Conservation (phyloP, 306 rosid species). For the Rosa chinensis region DNA sequence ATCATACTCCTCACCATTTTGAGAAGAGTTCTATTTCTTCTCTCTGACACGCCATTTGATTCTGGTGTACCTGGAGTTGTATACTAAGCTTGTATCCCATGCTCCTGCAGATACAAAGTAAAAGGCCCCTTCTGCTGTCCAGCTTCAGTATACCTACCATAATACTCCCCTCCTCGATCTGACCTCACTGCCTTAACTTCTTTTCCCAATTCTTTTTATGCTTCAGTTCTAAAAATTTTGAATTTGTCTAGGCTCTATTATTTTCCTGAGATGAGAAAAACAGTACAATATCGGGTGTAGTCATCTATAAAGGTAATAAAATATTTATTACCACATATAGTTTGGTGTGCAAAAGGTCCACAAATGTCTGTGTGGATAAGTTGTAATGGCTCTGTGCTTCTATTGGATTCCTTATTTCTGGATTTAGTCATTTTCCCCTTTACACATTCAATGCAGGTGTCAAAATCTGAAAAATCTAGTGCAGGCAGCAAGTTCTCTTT, state of each 20-base stretch:
- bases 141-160: not conserved
- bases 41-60: too few relatives aligned
- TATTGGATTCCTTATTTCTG: not conserved
- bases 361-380: not conserved
- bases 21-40: too few relatives aligned
- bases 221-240: too few relatives aligned
- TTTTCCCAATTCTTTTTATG: too few relatives aligned
- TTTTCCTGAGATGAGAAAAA: too few relatives aligned
- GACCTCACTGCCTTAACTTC: not conserved
- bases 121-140: not conserved
- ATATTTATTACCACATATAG: not conserved
- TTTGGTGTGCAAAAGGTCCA: not conserved
- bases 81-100: not conserved
- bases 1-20: too few relatives aligned
- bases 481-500: not conserved
- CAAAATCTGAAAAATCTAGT: not conserved
- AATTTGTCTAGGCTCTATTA: too few relatives aligned
- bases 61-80: not conserved
- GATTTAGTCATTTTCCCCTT: not conserved
- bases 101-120: not conserved
- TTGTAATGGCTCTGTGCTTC: not conserved
- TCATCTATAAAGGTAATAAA: not conserved
- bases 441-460: not conserved
- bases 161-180: not conserved
- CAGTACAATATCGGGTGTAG: not conserved